Evolutionary conservation across 257 asterid species (phyloP).

Genomic region (Salvia rosmarinus): DNA sequence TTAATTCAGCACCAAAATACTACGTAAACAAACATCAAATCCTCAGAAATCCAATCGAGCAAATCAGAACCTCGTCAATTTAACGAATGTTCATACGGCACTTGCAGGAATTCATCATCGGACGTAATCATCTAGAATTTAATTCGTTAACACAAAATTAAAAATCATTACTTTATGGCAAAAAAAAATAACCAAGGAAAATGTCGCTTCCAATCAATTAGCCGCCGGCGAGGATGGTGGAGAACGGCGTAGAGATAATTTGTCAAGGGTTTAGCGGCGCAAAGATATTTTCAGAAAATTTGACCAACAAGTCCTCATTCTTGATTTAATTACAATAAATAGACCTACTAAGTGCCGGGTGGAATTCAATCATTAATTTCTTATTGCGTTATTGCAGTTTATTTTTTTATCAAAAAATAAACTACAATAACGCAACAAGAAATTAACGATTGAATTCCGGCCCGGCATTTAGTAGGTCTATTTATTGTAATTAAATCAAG

Average conservation of each 20-base stretch:
- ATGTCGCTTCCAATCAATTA: background rate
- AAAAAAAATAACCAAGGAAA: background rate
- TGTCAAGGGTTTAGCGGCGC: background rate
- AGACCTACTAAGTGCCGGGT: no score
- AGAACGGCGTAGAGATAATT: background rate
- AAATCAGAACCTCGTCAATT: constrained; percentile 32
- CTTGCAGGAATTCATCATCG: constrained; percentile 40
- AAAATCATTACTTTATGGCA: background rate
- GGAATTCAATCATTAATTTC: no score
- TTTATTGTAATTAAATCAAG: background rate
- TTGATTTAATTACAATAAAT: background rate
- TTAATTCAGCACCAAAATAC: background rate
- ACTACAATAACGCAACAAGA: no score
- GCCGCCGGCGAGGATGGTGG: background rate
- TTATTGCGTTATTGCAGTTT: no score
- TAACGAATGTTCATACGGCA: constrained; percentile 42
- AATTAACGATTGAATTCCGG: no score
- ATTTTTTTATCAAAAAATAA: no score
- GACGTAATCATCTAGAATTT: background rate
- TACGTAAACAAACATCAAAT: constrained; percentile 9
- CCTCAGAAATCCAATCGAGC: constrained; percentile 36
- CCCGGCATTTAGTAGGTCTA: no score
- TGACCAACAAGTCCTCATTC: background rate
- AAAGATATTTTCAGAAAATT: background rate
- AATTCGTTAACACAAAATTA: background rate